A percentile compares a stretch with the other conserved stretches of the same genome.
These are phyloP conservation scores for Penicillium herquei DNA, from an alignment of 495 filamentous ascomycete species.

Conservation along the genomic window DNA sequence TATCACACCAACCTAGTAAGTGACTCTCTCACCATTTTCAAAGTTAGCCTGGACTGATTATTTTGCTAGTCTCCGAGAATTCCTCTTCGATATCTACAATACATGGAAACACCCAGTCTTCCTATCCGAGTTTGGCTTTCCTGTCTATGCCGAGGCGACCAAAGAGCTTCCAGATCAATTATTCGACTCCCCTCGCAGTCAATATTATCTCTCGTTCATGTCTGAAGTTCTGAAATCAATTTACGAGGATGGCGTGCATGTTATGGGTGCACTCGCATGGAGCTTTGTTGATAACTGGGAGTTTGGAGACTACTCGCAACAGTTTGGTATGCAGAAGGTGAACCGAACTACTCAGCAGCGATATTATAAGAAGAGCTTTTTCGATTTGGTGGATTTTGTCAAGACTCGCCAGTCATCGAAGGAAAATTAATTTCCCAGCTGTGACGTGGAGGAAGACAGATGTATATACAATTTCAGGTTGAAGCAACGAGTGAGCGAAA, in stretches of 20 bases:
- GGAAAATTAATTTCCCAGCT: not conserved
- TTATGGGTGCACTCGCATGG: constrained; percentile 47
- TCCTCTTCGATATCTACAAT: constrained; percentile 43
- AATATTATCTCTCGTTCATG: constrained; percentile 43
- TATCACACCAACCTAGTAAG: constrained; percentile 35
- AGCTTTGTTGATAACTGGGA: constrained; percentile 47
- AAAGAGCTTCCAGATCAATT: constrained; percentile 34
- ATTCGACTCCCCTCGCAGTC: constrained; percentile 37
- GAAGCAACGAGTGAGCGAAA: not conserved
- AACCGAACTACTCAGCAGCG: constrained; percentile 40
- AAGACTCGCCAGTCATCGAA: constrained; percentile 15
- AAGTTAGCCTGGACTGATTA: not conserved
- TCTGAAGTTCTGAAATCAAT: constrained; percentile 44
- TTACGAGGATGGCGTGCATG: constrained; percentile 43
- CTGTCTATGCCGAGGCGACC: constrained; percentile 29
- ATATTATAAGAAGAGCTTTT: constrained; percentile 48
- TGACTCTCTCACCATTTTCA: not conserved
- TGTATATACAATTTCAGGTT: no score
- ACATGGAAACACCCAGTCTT: constrained; percentile 38
- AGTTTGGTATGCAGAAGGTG: constrained; percentile 45
- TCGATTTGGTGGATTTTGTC: constrained; percentile 48
- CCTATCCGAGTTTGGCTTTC: constrained; percentile 43
- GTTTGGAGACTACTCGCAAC: constrained; percentile 39
- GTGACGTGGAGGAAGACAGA: no score
- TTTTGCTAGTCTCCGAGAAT: constrained; percentile 29